A percentile compares a stretch with the other conserved stretches of the same genome.
These are phyloP conservation scores for Talaromyces liani DNA, from an alignment of 495 filamentous ascomycete genomes.

Conservation along the genomic window DNA sequence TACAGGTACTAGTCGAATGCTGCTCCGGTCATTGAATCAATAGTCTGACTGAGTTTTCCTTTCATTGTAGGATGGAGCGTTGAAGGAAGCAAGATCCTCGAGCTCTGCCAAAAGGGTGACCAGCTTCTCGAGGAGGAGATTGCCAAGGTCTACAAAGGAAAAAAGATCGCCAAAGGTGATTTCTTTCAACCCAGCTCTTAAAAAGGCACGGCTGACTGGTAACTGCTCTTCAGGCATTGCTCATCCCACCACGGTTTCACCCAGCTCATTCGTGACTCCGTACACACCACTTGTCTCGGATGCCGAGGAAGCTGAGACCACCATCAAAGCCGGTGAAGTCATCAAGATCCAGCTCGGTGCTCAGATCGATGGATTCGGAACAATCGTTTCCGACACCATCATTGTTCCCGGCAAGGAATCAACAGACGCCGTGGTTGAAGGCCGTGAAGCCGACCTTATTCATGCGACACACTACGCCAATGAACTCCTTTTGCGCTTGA, in stretches of 20 bases:
- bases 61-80: slow-evolving; percentile 57
- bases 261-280: slow-evolving; percentile 87
- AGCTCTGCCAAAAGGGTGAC: slow-evolving; percentile 92
- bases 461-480: slow-evolving; percentile 92
- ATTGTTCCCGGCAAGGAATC: slow-evolving; percentile 55
- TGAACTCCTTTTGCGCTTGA: slow-evolving; percentile 83
- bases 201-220: background rate
- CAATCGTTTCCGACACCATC: slow-evolving; percentile 92
- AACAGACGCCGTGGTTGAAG: slow-evolving; percentile 51
- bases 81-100: slow-evolving; percentile 83
- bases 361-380: slow-evolving; percentile 95
- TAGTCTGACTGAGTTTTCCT: background rate
- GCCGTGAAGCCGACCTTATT: slow-evolving; percentile 76
- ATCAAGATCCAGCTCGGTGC: slow-evolving; percentile 96
- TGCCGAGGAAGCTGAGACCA: slow-evolving; percentile 67
- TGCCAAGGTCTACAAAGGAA: slow-evolving; percentile 94
- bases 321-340: slow-evolving; percentile 74
- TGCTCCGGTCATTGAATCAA: background rate
- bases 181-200: slow-evolving; percentile 2
- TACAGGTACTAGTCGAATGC: slow-evolving; percentile 36
- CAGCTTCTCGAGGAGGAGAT: slow-evolving; percentile 90
- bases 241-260: slow-evolving; percentile 94
- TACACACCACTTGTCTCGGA: slow-evolving; percentile 90
- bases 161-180: slow-evolving; percentile 86
- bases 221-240: slow-evolving; percentile 54